Conservation (phyloP, 2,329 filamentous ascomycete genomes). For the Xylariaceae sp. region DNA sequence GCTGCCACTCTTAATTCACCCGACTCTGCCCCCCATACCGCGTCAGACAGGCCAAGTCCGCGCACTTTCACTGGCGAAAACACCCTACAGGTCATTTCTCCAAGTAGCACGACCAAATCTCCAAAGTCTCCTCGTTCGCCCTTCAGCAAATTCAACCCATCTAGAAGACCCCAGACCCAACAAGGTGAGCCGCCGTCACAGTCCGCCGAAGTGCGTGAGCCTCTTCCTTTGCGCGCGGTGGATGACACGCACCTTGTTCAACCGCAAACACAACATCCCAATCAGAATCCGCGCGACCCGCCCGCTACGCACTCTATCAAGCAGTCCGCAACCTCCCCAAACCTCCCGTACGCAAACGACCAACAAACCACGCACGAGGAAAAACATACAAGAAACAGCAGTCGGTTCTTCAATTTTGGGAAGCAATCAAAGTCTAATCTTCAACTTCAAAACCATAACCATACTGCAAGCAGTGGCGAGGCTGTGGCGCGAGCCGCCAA, state of each 20-base stretch:
- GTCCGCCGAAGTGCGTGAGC: constrained; percentile 9
- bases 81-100: constrained; percentile 26
- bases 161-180: constrained; percentile 23
- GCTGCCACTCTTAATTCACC: constrained; percentile 19
- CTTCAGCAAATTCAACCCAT: constrained; percentile 29
- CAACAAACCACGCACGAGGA: constrained; percentile 24
- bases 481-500: constrained; percentile 29
- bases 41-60: constrained; percentile 22
- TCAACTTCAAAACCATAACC: constrained; percentile 21
- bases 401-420: constrained; percentile 33
- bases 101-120: constrained; percentile 26
- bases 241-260: constrained; percentile 25
- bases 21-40: constrained; percentile 20
- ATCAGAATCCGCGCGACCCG: constrained; percentile 17
- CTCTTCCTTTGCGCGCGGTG: constrained; percentile 21
- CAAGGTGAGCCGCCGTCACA: constrained; percentile 14
- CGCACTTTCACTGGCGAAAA: constrained; percentile 21
- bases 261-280: constrained; percentile 17
- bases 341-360: constrained; percentile 10
- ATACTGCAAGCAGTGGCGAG: constrained; percentile 23
- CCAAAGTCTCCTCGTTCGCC: constrained; percentile 32
- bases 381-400: constrained; percentile 30
- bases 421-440: constrained; percentile 24
- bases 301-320: constrained; percentile 19
- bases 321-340: constrained; percentile 19